Percentiles rank a stretch among this genome's conserved stretches.
Evolutionary conservation across 2,329 filamentous ascomycete genomes (phyloP).

Genomic region (Xylariomycetidae sp.): DNA sequence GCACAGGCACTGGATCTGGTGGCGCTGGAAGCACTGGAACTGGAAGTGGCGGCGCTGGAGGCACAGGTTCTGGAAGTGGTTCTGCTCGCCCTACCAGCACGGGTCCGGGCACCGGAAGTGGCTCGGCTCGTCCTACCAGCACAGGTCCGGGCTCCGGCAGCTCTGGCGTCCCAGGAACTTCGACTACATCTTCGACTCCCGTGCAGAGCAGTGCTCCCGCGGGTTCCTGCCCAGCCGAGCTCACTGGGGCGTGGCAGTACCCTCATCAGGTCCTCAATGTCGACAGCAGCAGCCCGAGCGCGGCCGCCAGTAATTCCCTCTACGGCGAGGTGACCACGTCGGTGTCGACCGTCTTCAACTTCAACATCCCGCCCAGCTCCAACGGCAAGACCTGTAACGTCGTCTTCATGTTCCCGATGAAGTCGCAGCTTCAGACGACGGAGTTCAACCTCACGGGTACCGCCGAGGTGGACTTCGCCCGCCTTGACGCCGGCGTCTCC

Average conservation of each 20-base stretch:
- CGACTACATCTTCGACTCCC: not conserved
- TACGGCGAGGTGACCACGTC: slow-evolving; percentile 46
- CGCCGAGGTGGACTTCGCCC: slow-evolving; percentile 43
- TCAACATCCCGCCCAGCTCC: slow-evolving; percentile 52
- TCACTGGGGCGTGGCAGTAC: slow-evolving; percentile 44
- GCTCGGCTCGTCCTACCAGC: no score
- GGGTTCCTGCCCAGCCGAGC: slow-evolving; percentile 35
- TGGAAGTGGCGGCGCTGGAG: no score
- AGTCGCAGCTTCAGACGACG: slow-evolving; percentile 53
- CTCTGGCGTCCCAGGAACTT: not conserved
- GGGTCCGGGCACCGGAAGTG: no score
- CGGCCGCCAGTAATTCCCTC: slow-evolving; percentile 44
- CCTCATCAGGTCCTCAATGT: slow-evolving; percentile 59
- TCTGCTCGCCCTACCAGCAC: no score
- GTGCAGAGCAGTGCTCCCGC: slow-evolving; percentile 1
- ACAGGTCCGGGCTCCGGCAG: not conserved
- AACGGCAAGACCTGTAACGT: slow-evolving; percentile 55
- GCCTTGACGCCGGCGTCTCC: slow-evolving; percentile 37
- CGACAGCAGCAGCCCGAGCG: slow-evolving; percentile 43
- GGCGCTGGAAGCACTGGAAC: no score
- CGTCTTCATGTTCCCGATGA: slow-evolving; percentile 57
- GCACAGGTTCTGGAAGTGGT: no score
- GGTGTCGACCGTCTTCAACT: slow-evolving; percentile 60
- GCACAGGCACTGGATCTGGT: no score
- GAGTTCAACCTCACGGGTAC: slow-evolving; percentile 40